Evolutionary conservation across 2,329 filamentous ascomycete genomes (phyloP), one percentile per base, ranked within the genome.

Genomic region (Ascochyta koolunga): DNA sequence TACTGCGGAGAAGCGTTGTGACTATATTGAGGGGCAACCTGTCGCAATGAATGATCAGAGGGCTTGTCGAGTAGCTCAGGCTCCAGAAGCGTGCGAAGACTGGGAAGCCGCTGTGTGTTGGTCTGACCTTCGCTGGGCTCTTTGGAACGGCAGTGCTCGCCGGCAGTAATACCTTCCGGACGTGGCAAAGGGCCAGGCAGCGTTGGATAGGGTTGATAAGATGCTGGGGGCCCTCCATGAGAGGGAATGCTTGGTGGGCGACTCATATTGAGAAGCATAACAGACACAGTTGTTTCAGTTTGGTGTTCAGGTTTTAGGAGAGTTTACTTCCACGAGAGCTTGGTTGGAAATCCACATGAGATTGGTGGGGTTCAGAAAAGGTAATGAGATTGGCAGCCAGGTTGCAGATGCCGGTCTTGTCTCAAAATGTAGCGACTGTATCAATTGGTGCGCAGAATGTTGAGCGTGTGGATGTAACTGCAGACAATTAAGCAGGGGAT

Each of bases 231-330:
- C 25, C 66, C 68, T 58, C 66, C 65, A 90, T 91, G 96, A 67
- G 91, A 89, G 1, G 91, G 90, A 70, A 96, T 96, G 50, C 96
- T 91, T 2, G 82, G 82, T 72, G 96, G 89, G 19, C 91, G 91
- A 67, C 96, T 90, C 63, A 96, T 92, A 35, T 89, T 81, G 44
- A 89, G 89, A 68, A 73, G 65, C 68, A 72, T 73, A 57, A 61
- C 63, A 67, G 60, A 52, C 16, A 33, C 11, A 18, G 41, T n/a
- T 31, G 40, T 19, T 54, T 29, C 5, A n/a, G 24, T 29, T 6
- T 43, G 24, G 29, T 37, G 41, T 41, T 31, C 5, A 31, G 11
- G 36, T n/a, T 19, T 8, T 27, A 40, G 36, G 59, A 66, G 65
- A 67, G 64, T 60, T 8, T 33, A 58, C 47, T 67, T 69, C 62